Conservation (phyloP, 2,329 filamentous ascomycete species). For the Trichoderma atroviride region DNA sequence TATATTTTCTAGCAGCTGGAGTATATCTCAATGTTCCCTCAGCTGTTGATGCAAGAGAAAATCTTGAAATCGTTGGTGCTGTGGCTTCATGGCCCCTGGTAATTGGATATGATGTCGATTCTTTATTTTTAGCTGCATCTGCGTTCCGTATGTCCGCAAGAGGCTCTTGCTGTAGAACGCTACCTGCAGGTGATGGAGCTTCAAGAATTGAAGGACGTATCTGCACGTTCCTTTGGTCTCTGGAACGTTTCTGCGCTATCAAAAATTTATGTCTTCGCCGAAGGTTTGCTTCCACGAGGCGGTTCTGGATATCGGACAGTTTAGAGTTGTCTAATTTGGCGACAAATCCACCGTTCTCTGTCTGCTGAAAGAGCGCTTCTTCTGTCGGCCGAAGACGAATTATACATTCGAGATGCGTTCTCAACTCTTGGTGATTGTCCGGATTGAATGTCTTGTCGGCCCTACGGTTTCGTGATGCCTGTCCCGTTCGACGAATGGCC, state of each 20-base stretch:
- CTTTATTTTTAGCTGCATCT: neutral
- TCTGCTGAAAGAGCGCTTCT: neutral
- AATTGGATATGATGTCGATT: neutral
- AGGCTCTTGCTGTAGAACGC: neutral
- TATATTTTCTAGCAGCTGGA: neutral
- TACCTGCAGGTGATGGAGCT: neutral
- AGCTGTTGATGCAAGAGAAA: neutral
- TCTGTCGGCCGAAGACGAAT: neutral
- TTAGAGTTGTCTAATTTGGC: neutral
- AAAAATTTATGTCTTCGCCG: neutral
- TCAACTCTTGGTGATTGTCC: neutral
- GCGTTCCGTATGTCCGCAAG: neutral
- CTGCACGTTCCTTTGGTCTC: no score
- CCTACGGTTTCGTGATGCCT: slow-evolving; percentile 3
- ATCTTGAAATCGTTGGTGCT: neutral
- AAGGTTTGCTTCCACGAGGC: neutral
- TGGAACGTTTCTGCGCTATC: neutral
- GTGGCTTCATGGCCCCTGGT: neutral
- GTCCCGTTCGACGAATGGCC: slow-evolving; percentile 24
- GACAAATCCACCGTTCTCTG: neutral
- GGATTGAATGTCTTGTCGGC: slow-evolving; percentile 3
- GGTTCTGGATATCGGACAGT: neutral
- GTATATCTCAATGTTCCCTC: neutral
- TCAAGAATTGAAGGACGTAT: neutral
- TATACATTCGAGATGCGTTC: neutral